Percentiles rank a stretch among this genome's conserved stretches.
Evolutionary conservation across 192 early-diverging fungal genomes (phyloP).

Genomic region (Backusella macrospora): DNA sequence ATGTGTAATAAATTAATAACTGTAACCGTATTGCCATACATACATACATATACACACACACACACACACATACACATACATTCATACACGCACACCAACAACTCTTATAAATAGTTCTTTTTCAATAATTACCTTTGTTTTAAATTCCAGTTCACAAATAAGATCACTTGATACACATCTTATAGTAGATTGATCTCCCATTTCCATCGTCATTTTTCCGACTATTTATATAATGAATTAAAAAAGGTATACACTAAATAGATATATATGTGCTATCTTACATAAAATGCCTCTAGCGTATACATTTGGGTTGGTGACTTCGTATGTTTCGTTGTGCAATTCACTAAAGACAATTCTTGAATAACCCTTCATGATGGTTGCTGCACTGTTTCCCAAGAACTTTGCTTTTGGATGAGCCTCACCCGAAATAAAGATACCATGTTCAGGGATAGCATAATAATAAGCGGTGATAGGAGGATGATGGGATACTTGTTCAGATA

Average conservation of each 20-base stretch:
- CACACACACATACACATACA: too few species aligned
- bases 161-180: constrained; percentile 72
- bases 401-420: constrained; percentile 81
- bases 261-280: not conserved
- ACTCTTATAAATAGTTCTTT: not conserved
- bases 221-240: constrained; percentile 35
- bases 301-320: constrained; percentile 85
- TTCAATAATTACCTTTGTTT: constrained; percentile 66
- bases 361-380: constrained; percentile 81
- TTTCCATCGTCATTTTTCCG: constrained; percentile 88
- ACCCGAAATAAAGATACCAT: constrained; percentile 76
- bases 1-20: not conserved
- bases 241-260: not conserved
- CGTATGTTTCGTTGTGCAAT: constrained; percentile 70
- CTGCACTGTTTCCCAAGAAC: constrained; percentile 89
- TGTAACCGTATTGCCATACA: not conserved
- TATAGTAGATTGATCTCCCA: constrained; percentile 78
- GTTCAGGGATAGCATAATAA: constrained; percentile 80
- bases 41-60: too few species aligned
- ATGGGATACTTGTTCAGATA: constrained; percentile 92
- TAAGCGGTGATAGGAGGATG: constrained; percentile 88
- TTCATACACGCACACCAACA: not conserved
- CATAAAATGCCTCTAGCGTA: constrained; percentile 84
- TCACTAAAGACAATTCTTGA: constrained; percentile 59
- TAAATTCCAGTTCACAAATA: constrained; percentile 82